These are phyloP conservation scores for Fusarium tricinctum DNA, from an alignment of 2,329 filamentous ascomycete genomes.

Conservation along the genomic window DNA sequence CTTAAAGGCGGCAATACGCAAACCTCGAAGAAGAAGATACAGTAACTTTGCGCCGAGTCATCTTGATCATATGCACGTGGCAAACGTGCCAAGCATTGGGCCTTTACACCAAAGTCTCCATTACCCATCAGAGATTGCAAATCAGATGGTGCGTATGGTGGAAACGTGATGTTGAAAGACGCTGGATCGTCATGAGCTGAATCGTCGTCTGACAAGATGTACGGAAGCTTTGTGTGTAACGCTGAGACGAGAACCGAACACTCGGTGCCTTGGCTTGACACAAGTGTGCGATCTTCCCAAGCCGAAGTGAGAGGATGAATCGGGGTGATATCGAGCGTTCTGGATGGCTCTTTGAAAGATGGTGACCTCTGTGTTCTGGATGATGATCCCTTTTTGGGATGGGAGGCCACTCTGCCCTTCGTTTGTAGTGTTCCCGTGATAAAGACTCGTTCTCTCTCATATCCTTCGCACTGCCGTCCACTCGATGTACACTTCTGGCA, in stretches of 20 bases:
- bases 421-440: conserved; percentile 71
- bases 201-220: conserved; percentile 50
- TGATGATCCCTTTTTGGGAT: conserved; percentile 61
- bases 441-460: conserved; percentile 73
- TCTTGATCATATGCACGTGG: conserved; percentile 51
- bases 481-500: conserved; percentile 73
- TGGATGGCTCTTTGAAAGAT: conserved; percentile 40
- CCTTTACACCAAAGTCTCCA: conserved; percentile 58
- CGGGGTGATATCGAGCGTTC: conserved; percentile 51
- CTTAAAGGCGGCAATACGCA: conserved; percentile 30
- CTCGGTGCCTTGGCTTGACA: conserved; percentile 57
- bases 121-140: conserved; percentile 54
- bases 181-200: conserved; percentile 41
- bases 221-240: conserved; percentile 59
- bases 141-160: conserved; percentile 57
- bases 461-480: conserved; percentile 71
- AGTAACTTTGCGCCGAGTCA: conserved; percentile 58
- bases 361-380: conserved; percentile 54
- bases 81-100: conserved; percentile 62
- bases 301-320: conserved; percentile 62
- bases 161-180: conserved; percentile 57
- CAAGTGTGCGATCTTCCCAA: conserved; percentile 63
- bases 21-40: conserved; percentile 69
- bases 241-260: conserved; percentile 61
- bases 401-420: conserved; percentile 69